Conservation (phyloP, 148 eudicot species). For the Camellia sinensis region DNA sequence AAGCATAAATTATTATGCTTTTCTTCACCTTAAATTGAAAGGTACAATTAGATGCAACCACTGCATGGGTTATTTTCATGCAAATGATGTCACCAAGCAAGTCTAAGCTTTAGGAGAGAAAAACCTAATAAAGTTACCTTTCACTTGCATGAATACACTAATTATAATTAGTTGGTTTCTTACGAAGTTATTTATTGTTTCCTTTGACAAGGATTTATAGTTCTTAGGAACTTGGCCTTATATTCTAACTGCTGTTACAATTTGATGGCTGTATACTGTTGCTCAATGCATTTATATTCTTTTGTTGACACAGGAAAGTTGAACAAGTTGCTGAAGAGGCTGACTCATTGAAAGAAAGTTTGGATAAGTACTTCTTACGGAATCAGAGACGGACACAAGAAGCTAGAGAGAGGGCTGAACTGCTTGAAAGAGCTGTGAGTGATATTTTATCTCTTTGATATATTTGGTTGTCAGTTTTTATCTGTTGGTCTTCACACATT, state of each 20-base stretch:
- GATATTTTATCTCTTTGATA: conserved; percentile 2
- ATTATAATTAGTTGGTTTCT: neutral
- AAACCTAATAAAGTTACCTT: neutral
- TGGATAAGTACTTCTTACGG: conserved; percentile 63
- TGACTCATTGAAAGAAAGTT: conserved; percentile 81
- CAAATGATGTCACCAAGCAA: neutral
- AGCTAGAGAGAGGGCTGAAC: conserved; percentile 86
- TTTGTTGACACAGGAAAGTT: conserved; percentile 57
- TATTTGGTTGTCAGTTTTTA: neutral
- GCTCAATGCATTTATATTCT: neutral
- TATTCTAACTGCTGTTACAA: neutral
- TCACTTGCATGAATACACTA: neutral
- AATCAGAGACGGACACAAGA: conserved; percentile 76
- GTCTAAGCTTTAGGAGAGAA: neutral
- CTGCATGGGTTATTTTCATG: neutral
- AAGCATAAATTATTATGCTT: neutral
- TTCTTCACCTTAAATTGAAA: neutral
- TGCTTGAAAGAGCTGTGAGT: conserved; percentile 85
- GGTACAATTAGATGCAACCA: neutral
- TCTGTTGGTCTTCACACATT: neutral
- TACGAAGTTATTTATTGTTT: neutral
- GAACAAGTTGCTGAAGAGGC: conserved; percentile 96
- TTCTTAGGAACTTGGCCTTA: neutral
- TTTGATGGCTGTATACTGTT: neutral
- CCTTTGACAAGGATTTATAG: neutral